Evolutionary conservation across 805 yeast genomes (phyloP), one percentile per base, ranked within the genome.

Genomic region (Kuraishia capsulata): DNA sequence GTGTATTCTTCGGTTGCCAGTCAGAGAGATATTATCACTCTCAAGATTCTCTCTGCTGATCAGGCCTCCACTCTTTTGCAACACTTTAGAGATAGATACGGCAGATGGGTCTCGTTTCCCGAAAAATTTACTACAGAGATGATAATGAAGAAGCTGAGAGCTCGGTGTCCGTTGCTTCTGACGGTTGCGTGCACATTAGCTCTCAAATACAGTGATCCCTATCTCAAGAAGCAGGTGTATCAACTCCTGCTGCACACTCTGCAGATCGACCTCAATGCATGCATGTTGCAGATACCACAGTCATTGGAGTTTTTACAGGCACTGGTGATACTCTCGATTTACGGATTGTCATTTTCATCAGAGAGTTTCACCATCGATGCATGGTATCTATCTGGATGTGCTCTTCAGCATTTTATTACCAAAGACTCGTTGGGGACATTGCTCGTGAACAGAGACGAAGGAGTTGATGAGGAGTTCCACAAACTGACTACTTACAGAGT

Each of bases 61-160:
- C 77, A 79, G 45, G 75, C 76, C 0, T 46, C 67, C 5, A 62
- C 63, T 14, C 55, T 82, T 30, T 57, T 83, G 45, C 67, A 65
- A 38, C 71, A 70, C 35, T 84, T 83, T 52, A 61, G 81, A 32
- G 73, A 76, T 36, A 69, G 81, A 48, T 83, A 78, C 50, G 86
- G 88, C 4, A 66, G 86, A 23, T 84, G 94, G 94, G 76, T 81
- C 3, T 75, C 83, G 39, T 75, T 83, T 37, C 87, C 89, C 0
- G 69, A 69, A 23, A 61, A 61, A 11, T 50, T 71, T 26, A 52
- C 76, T 4, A 67, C 79, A 0, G 68, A 61, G 16, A 62, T 59
- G 26, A 59, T 83, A 18, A 60, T 81, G 8, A 67, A 63, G 4
- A 54, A 69, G 25, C 64, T 82, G 31, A 53, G 76, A 30, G 42